Evolutionary conservation across 2,329 filamentous ascomycete species (phyloP).

Genomic region (Pseudohalonectria lignicola): DNA sequence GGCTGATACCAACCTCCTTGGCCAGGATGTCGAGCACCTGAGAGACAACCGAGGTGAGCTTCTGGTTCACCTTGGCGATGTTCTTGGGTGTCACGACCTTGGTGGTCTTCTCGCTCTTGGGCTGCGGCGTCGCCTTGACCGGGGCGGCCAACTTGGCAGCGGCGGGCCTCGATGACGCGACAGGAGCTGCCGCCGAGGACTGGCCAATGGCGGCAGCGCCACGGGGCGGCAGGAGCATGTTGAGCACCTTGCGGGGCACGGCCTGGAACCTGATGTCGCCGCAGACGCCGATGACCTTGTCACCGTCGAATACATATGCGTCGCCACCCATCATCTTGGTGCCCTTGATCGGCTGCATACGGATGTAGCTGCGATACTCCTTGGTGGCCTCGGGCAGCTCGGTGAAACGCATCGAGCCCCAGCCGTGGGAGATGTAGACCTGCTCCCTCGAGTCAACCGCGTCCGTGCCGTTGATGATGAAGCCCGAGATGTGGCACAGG

Average conservation of each 20-base stretch:
- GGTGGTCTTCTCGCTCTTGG: slow-evolving; percentile 23
- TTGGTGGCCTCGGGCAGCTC: slow-evolving; percentile 32
- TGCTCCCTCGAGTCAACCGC: slow-evolving; percentile 41
- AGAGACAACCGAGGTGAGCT: slow-evolving; percentile 32
- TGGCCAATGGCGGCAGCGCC: slow-evolving; percentile 27
- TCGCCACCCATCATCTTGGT: slow-evolving; percentile 42
- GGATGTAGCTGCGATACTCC: slow-evolving; percentile 44
- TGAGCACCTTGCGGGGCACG: slow-evolving; percentile 54
- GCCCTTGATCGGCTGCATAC: slow-evolving; percentile 42
- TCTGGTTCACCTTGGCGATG: slow-evolving; percentile 37
- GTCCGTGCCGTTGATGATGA: slow-evolving; percentile 49
- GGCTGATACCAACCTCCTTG: slow-evolving; percentile 41
- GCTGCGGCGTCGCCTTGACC: slow-evolving; percentile 13
- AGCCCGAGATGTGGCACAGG: slow-evolving; percentile 46
- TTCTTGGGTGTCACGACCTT: slow-evolving; percentile 34
- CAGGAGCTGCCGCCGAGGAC: slow-evolving; percentile 20
- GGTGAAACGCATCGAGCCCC: slow-evolving; percentile 40
- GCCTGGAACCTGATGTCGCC: slow-evolving; percentile 55
- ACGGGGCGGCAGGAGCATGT: slow-evolving; percentile 54
- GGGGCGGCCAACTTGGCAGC: slow-evolving; percentile 20
- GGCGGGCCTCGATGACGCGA: slow-evolving; percentile 14
- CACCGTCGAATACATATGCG: slow-evolving; percentile 42
- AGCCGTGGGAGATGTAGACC: slow-evolving; percentile 50
- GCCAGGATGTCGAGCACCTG: slow-evolving; percentile 42
- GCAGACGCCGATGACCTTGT: slow-evolving; percentile 33